Conservation (phyloP, 78 protist species). For the Dictyostelium capitatum region DNA sequence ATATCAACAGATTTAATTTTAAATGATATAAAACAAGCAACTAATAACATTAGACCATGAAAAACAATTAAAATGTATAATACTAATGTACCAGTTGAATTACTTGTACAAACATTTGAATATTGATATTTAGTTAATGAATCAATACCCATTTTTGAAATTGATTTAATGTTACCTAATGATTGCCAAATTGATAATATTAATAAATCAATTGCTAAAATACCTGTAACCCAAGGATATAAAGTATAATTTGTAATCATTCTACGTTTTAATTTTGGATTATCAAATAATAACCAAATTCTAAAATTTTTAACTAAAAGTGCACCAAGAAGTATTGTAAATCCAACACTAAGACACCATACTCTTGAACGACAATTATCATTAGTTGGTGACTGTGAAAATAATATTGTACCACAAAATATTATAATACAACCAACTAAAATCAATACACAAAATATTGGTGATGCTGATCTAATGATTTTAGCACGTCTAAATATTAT, state of each 20-base stretch:
- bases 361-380: slow-evolving; percentile 15
- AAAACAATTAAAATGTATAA: slow-evolving; percentile 23
- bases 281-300: slow-evolving; percentile 59
- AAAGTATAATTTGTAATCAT: slow-evolving; percentile 53
- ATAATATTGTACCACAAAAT: slow-evolving; percentile 35
- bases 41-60: slow-evolving; percentile 16
- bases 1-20: slow-evolving; percentile 64
- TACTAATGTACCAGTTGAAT: not conserved
- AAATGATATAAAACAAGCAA: slow-evolving; percentile 68
- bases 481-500: not conserved
- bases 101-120: slow-evolving; percentile 20
- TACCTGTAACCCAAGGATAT: slow-evolving; percentile 51
- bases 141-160: not conserved
- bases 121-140: slow-evolving; percentile 22
- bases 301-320: slow-evolving; percentile 57
- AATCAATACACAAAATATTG: slow-evolving; percentile 24
- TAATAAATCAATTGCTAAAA: not conserved
- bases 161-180: not conserved
- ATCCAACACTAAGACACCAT: slow-evolving; percentile 60
- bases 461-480: slow-evolving; percentile 58
- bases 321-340: slow-evolving; percentile 24
- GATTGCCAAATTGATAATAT: not conserved
- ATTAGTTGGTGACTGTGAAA: not conserved
- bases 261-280: slow-evolving; percentile 40
- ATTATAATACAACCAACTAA: slow-evolving; percentile 47